Evolutionary conservation across 768 basidiomycete genomes (phyloP), one percentile per base, ranked within the genome.

Genomic region (Fomitopsis serialis): DNA sequence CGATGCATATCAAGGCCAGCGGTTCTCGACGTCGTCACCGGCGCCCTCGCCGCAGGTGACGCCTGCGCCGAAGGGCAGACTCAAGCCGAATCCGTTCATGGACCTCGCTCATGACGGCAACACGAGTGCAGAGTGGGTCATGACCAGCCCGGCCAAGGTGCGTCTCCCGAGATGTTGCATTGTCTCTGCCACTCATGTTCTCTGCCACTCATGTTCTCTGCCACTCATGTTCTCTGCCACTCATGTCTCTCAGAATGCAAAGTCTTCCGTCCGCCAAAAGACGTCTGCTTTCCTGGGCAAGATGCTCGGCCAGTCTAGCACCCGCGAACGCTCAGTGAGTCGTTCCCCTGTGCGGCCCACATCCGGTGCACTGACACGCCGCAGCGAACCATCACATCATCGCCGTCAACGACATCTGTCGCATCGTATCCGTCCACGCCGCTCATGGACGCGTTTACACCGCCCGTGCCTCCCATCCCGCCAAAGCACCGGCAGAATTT

Each of bases 251-350:
- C 61, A 82, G 81, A 64, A 70, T 25, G 62, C 72, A 11, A 89
- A 79, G 66, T 78, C 80, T 11, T 82, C 88, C 6, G 84, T 92
- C 53, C 72, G 87, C 57, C 78, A 82, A 35, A 92, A 89, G 66
- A 89, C 88, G n/a, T 87, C 79, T 61, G 87, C 87, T 44, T 84
- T 92, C 64, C 74, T 87, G 58, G 88, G 87, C 2, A 90, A 84
- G 69, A 85, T 92, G 83, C 70, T 85, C 36, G 87, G 88, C 3
- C 79, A 84, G 60, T 75, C 71, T 45, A 78, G 77, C 29, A 75
- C 80, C 27, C 77, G 87, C 46, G 87, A 89, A 66, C 80, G 85
- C 68, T 83, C 82, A 50, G 87, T 89, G 68, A 66, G 70, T 56
- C 42, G 35, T 56, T 22, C 8, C 54, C 24, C 50, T 52, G 36